Conservation (phyloP, 1,139 yeast genomes). For the Taphrina communis region DNA sequence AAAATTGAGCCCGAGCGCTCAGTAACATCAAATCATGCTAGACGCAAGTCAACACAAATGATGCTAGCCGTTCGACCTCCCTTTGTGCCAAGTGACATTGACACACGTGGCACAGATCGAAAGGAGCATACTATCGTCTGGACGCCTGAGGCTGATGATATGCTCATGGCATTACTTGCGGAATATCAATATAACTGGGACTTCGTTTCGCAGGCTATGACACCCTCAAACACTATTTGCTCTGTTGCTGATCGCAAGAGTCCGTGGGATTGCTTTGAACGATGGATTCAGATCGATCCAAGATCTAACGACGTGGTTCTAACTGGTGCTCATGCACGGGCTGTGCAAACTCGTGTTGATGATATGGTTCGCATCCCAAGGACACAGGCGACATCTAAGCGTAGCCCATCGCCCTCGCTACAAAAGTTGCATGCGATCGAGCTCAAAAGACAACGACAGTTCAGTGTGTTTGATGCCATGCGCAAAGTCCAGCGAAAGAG, state of each 20-base stretch:
- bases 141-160: constrained; percentile 91
- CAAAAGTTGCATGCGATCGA: constrained; percentile 13
- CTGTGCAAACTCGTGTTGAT: constrained; percentile 90
- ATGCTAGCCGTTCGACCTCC: constrained; percentile 68
- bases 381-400: constrained; percentile 68
- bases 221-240: constrained; percentile 65
- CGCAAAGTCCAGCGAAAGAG: constrained; percentile 87
- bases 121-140: constrained; percentile 71
- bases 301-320: constrained; percentile 53
- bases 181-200: constrained; percentile 94
- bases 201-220: constrained; percentile 79
- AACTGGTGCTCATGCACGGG: constrained; percentile 82
- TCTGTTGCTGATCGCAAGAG: constrained; percentile 93
- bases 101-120: constrained; percentile 60
- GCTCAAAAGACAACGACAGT: constrained; percentile 80
- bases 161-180: constrained; percentile 77
- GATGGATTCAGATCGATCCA: constrained; percentile 91
- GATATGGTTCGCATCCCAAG: constrained; percentile 52
- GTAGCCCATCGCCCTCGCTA: background rate
- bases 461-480: constrained; percentile 95
- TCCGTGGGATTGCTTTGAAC: constrained; percentile 98
- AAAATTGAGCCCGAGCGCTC: constrained; percentile 11
- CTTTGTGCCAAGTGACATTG: constrained; percentile 57
- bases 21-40: background rate
- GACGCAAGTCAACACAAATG: constrained; percentile 24